Percentiles rank a stretch among this genome's conserved stretches.
Conservation (phyloP, 108 stramenopile genomes). For the Nitzschia sp. region DNA sequence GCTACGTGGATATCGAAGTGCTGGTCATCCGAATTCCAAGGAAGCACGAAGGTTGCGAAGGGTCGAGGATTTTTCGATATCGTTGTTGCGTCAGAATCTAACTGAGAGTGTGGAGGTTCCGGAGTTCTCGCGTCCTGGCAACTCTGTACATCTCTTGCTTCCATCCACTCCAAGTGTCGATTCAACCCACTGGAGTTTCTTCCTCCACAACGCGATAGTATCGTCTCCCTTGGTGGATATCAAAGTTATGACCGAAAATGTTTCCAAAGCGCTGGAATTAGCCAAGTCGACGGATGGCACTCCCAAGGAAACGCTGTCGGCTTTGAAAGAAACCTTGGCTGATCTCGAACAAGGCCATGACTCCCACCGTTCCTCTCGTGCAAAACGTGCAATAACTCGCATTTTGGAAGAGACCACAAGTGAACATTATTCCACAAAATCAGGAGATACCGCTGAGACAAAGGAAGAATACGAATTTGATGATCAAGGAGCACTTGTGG, state of each 20-base stretch:
- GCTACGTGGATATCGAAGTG: conserved; percentile 75
- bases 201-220: conserved; percentile 67
- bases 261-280: conserved; percentile 32
- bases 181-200: conserved; percentile 66
- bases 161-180: conserved; percentile 55
- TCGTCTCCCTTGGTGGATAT: conserved; percentile 2
- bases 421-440: conserved; percentile 33
- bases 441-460: conserved; percentile 4
- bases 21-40: conserved; percentile 86
- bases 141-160: conserved; percentile 34
- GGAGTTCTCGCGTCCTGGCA: conserved; percentile 7
- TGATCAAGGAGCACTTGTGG: conserved; percentile 2
- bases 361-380: conserved; percentile 26
- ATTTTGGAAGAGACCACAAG: conserved; percentile 55
- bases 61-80: conserved; percentile 67
- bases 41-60: conserved; percentile 75
- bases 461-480: conserved; percentile 10
- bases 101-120: conserved; percentile 12
- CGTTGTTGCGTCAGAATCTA: conserved; percentile 55
- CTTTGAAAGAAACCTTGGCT: conserved; percentile 15
- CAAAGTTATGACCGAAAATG: conserved; percentile 7
- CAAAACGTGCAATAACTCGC: conserved; percentile 32
- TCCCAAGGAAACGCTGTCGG: background rate
- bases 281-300: conserved; percentile 14
- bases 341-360: conserved; percentile 37